Evolutionary conservation across 495 filamentous ascomycete species (phyloP).

Genomic region (Umbilicaria muhlenbergii): DNA sequence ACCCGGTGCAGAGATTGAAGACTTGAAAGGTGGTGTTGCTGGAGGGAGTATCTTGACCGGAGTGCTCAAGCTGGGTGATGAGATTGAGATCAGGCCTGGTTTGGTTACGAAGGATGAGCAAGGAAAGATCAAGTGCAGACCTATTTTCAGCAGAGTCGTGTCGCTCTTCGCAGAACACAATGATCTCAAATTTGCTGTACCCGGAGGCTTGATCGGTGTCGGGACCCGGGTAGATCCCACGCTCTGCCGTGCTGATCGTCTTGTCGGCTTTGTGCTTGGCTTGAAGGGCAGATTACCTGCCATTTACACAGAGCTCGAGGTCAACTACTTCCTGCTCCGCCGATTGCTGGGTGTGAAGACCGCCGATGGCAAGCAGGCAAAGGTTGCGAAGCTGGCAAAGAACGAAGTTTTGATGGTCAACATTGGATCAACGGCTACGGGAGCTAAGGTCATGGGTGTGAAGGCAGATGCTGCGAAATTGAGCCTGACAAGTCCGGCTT

Average conservation of each 20-base stretch:
- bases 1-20: slow-evolving; percentile 98
- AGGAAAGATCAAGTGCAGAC: slow-evolving; percentile 86
- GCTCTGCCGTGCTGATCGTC: slow-evolving; percentile 92
- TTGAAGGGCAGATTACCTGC: slow-evolving; percentile 79
- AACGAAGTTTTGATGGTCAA: slow-evolving; percentile 99
- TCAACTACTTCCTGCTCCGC: slow-evolving; percentile 96
- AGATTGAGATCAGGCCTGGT: slow-evolving; percentile 95
- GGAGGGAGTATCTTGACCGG: slow-evolving; percentile 93
- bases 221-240: slow-evolving; percentile 95
- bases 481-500: slow-evolving; percentile 73
- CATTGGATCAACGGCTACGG: slow-evolving; percentile 92
- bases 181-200: slow-evolving; percentile 92
- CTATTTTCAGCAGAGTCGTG: slow-evolving; percentile 89
- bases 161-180: slow-evolving; percentile 95
- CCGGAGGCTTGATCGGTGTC: slow-evolving; percentile 92
- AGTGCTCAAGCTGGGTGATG: slow-evolving; percentile 87
- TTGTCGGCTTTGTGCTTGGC: slow-evolving; percentile 95
- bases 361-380: slow-evolving; percentile 95
- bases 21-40: slow-evolving; percentile 96
- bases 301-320: slow-evolving; percentile 94
- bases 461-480: slow-evolving; percentile 95
- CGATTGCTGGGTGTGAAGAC: slow-evolving; percentile 92
- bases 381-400: slow-evolving; percentile 94
- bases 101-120: slow-evolving; percentile 87
- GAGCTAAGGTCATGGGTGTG: slow-evolving; percentile 80